Conservation (phyloP, 1,284 basidiomycete species). For the Austroboletus niveus region DNA sequence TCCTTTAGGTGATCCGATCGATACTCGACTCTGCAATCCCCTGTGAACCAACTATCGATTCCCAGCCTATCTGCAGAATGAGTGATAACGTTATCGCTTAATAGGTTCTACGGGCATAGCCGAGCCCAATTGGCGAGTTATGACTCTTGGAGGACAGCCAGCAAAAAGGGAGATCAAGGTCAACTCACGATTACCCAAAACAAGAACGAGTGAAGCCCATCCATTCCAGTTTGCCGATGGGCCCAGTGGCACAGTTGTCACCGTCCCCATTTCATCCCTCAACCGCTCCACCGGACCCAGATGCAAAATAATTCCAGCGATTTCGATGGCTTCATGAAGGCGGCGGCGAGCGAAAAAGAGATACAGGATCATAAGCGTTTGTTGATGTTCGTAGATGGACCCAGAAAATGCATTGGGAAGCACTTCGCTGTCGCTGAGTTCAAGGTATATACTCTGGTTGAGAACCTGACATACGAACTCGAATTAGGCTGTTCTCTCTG, state of each 20-base stretch:
- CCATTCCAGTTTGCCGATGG: too few species aligned
- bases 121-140: too few species aligned
- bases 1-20: constrained; percentile 44
- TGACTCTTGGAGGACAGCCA: too few species aligned
- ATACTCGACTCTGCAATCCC: constrained; percentile 30
- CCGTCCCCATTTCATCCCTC: constrained; percentile 42
- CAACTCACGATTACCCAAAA: too few species aligned
- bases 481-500: constrained; percentile 42
- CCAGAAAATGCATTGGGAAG: constrained; percentile 36
- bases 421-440: constrained; percentile 41
- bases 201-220: too few species aligned
- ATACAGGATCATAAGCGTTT: constrained; percentile 42
- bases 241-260: constrained; percentile 40
- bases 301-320: constrained; percentile 32
- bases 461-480: neutral
- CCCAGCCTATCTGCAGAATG: constrained; percentile 12
- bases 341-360: constrained; percentile 26
- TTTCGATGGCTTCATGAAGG: constrained; percentile 10
- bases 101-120: too few species aligned
- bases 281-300: constrained; percentile 48
- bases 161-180: too few species aligned
- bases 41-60: constrained; percentile 39
- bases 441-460: constrained; percentile 13
- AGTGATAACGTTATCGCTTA: too few species aligned
- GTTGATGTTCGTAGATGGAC: constrained; percentile 50